Base-by-base conservation (phyloP, 768 basidiomycete species). In the Mycena maculata region DNA sequence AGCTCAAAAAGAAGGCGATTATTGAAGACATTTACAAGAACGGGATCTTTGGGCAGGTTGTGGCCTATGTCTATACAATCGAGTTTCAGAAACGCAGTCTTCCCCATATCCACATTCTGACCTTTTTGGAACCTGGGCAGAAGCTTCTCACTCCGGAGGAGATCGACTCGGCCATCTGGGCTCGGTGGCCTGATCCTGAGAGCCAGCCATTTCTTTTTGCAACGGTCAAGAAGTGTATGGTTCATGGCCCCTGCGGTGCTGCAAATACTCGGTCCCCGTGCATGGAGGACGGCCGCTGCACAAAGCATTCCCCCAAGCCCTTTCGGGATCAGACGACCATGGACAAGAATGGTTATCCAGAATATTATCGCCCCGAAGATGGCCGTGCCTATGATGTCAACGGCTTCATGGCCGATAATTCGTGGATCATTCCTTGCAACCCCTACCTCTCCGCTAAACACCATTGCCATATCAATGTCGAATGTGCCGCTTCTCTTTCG, bases 41-140 rank as follows among this genome's bases (percentile, higher is more conserved):
- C 8, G 62, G 62, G 0, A 16, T 56, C 10, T 55, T 63, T 11
- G 62, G 62, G 4, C 39, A 33, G 0, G 18, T 13, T 4, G 62
- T 63, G 7, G 62, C 62, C 2, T 75, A 75, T 30, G 76, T 82
- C 0, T 81, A 83, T 53, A 79, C 79, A 11, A 83, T 85, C 48
- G 81, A 86, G 55, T 85, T 83, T 60, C 83, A 85, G 64, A 85
- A 84, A 65, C 70, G 79, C 2, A 82, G 84, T 0, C 77, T 85
- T 3, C 83, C 82, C 47, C 82, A 85, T 62, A 79, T 82, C 64
- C 83, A 85, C 68, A 75, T 84, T 15, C 70, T 85, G 10, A 69
- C 84, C 45, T 79, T 81, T 56, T 62, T 84, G 5, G 42, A 72
- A 3, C 53, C 68, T 0, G 61, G 49, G 1, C 61, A 66, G 20